Percentiles rank a stretch among this genome's conserved stretches.
These are phyloP conservation scores for Lactifluus hygrophoroides DNA, from an alignment of 768 basidiomycete species.

Conservation along the genomic window DNA sequence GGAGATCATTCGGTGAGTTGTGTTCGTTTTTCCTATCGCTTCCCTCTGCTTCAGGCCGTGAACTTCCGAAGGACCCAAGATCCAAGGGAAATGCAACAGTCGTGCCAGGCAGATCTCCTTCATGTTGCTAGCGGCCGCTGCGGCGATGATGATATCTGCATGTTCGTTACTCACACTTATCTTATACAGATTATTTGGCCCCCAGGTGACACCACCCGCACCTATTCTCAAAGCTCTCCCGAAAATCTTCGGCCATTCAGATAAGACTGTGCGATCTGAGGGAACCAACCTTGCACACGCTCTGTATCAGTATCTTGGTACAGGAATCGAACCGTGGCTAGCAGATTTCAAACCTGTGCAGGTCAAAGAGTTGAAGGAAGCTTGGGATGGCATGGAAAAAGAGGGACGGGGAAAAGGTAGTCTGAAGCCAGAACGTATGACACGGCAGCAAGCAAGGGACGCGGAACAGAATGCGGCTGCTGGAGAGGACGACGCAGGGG, in stretches of 20 bases:
- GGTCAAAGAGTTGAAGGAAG: conserved; percentile 89
- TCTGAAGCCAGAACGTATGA: conserved; percentile 71
- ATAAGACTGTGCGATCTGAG: conserved; percentile 93
- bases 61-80: background rate
- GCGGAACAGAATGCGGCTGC: conserved; percentile 38
- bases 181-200: conserved; percentile 62
- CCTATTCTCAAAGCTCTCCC: conserved; percentile 81
- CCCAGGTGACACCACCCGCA: conserved; percentile 60
- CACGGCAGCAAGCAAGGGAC: conserved; percentile 69
- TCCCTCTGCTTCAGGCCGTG: background rate
- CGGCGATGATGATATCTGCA: background rate
- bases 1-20: conserved; percentile 72
- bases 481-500: conserved; percentile 30
- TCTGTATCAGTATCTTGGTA: conserved; percentile 77
- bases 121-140: background rate
- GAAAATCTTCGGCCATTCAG: conserved; percentile 90
- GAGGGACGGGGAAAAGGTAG: conserved; percentile 80
- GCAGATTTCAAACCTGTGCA: conserved; percentile 94
- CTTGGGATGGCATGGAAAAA: conserved; percentile 75
- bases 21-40: background rate
- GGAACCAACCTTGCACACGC: conserved; percentile 66
- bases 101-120: background rate
- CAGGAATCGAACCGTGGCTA: conserved; percentile 76
- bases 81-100: background rate
- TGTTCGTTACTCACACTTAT: background rate